Evolutionary conservation across 2,329 filamentous ascomycete species (phyloP).

Genomic region (Stagonosporopsis rhizophila): DNA sequence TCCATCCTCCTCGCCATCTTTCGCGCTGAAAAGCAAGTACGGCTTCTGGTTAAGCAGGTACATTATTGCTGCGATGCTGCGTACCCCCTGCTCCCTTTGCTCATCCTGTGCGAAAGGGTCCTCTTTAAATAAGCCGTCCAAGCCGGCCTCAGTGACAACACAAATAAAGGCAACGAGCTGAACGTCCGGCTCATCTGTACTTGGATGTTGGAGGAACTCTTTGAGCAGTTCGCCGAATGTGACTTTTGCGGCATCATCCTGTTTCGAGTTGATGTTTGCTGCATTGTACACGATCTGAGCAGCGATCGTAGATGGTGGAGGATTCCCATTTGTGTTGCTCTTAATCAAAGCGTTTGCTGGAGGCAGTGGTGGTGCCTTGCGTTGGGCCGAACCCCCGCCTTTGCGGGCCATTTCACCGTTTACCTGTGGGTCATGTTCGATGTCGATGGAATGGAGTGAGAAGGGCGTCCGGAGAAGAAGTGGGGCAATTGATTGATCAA

Average conservation of each 20-base stretch:
- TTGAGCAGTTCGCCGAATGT: slow-evolving; percentile 79
- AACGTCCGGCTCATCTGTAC: slow-evolving; percentile 67
- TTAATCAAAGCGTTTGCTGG: slow-evolving; percentile 29
- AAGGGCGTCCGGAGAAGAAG: slow-evolving; percentile 7
- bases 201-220: slow-evolving; percentile 61
- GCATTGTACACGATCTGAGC: slow-evolving; percentile 86
- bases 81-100: slow-evolving; percentile 66
- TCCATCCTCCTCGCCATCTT: slow-evolving; percentile 42
- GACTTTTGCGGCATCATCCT: slow-evolving; percentile 70
- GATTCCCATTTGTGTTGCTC: slow-evolving; percentile 25
- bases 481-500: slow-evolving; percentile 6
- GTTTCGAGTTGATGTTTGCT: slow-evolving; percentile 67
- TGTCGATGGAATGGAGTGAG: slow-evolving; percentile 13
- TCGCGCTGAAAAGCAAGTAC: slow-evolving; percentile 61
- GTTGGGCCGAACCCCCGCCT: slow-evolving; percentile 44
- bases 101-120: slow-evolving; percentile 70
- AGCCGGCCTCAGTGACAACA: slow-evolving; percentile 79
- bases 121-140: slow-evolving; percentile 72
- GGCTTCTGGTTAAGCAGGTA: slow-evolving; percentile 79
- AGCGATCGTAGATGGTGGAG: slow-evolving; percentile 79
- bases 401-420: slow-evolving; percentile 51
- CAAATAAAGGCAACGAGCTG: slow-evolving; percentile 85
- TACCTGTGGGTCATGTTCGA: slow-evolving; percentile 34
- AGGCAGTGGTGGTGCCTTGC: slow-evolving; percentile 31
- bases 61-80: slow-evolving; percentile 79